phyloP scores from a whole-genome alignment of 73 alveolate species.

The Paramecium caudatum region DNA sequence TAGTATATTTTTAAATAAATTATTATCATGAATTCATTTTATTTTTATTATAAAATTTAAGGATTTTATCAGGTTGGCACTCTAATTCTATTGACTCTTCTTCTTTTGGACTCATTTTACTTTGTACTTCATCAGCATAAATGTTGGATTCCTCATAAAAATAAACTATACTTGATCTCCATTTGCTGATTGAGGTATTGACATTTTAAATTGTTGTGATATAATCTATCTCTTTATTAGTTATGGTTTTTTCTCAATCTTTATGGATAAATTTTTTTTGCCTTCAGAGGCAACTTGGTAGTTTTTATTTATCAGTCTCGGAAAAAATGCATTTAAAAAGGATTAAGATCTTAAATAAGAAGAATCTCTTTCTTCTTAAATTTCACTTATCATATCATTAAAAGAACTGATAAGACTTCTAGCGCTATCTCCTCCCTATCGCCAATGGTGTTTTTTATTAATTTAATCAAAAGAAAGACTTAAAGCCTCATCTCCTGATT shows the following conservation, averaged over 20 bases:
- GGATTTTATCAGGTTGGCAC: constrained; percentile 18
- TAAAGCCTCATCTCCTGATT: constrained; percentile 10
- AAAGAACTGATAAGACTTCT: background rate
- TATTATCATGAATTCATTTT: too few relatives aligned
- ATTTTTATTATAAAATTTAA: constrained; percentile 14
- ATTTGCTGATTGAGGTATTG: constrained; percentile 51
- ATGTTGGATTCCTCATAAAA: constrained; percentile 55
- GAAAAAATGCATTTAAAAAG: constrained; percentile 48
- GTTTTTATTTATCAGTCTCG: background rate
- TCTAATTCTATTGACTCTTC: constrained; percentile 40
- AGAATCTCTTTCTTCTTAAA: background rate
- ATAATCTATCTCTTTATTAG: constrained; percentile 7
- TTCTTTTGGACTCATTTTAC: constrained; percentile 13
- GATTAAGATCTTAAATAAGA: constrained; percentile 26
- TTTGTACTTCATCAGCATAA: constrained; percentile 42
- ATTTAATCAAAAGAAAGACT: background rate
- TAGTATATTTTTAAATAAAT: too few relatives aligned
- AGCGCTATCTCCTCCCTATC: constrained; percentile 38
- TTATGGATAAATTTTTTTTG: background rate
- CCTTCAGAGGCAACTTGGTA: constrained; percentile 29
- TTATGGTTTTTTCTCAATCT: constrained; percentile 32
- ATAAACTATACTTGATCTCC: constrained; percentile 45
- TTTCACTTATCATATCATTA: constrained; percentile 3
- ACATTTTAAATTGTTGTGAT: constrained; percentile 14
- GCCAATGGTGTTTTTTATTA: background rate